Evolutionary conservation across 768 basidiomycete species (phyloP), one percentile per base, ranked within the genome.

Genomic region (Tulasnella sp.): DNA sequence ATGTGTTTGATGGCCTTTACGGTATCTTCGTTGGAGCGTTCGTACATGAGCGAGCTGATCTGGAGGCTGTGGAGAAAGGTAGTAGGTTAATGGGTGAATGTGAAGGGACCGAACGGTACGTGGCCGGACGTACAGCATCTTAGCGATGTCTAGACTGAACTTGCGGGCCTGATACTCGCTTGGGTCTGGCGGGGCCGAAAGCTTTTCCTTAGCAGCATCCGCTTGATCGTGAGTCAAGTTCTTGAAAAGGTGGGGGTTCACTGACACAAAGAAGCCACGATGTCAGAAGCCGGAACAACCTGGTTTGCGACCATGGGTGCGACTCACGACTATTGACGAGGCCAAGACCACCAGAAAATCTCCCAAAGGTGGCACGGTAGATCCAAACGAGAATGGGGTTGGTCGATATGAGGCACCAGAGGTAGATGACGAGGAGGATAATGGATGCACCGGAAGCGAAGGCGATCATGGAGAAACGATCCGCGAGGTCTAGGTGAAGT

Each of bases 141-240:
- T 79, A 6, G 79, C 78, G 29, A 74, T 57, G 69, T 80, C 79
- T 29, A 61, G 46, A 42, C 75, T 57, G 57, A 80, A 80, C 18
- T 39, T 29, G 3, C 73, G 40, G 23, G 29, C 15, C 23, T 72
- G 5, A 37, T n/a, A 46, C 10, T 40, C 39, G 16, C 13, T 32
- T n/a, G 26, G 32, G 13, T 79, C n/a, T 1, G 61, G 48, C 4
- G 48, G 48, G 26, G 40, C 51, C 5, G n/a, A n/a, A n/a, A 80
- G 78, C 46, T 46, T 39, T 29, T 44, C 55, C 72, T 79, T 80
- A 13, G 79, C 79, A 18, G 73, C 78, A 10, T 80, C 72, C 5
- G 61, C 26, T 70, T 80, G 79, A n/a, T 37, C 35, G 16, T 35
- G n/a, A 6, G 71, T 70, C n/a, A 80, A 16, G 32, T 57, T 46